Percentiles rank a stretch among this genome's conserved stretches.
Evolutionary conservation across 441 rosid genomes (phyloP).

Genomic region (Adansonia madagascariensis): DNA sequence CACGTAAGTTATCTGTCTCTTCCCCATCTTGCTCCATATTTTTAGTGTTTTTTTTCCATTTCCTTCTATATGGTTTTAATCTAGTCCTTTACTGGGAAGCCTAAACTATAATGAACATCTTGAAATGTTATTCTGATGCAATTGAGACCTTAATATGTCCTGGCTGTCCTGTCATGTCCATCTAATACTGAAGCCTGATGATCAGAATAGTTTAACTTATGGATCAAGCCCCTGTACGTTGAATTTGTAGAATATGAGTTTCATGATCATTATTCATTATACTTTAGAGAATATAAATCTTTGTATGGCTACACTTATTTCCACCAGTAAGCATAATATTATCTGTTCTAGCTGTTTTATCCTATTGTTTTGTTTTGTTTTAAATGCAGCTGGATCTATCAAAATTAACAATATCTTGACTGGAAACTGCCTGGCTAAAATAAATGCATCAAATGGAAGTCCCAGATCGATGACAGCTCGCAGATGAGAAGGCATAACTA

Average conservation of each 20-base stretch:
- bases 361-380: constrained; percentile 12
- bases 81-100: not conserved
- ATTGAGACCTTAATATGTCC: not conserved
- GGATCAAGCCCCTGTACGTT: not conserved
- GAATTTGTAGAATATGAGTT: not conserved
- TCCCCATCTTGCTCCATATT: not conserved
- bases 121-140: not conserved
- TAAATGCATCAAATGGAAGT: constrained; percentile 59
- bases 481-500: constrained; percentile 80
- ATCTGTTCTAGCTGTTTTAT: not conserved
- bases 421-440: constrained; percentile 59
- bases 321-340: not conserved
- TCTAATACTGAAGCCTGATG: not conserved
- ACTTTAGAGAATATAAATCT: too few species aligned
- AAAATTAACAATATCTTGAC: constrained; percentile 84
- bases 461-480: constrained; percentile 52
- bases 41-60: not conserved
- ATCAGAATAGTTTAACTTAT: not conserved
- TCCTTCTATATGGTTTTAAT: not conserved
- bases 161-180: not conserved
- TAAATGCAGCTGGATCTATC: constrained; percentile 81
- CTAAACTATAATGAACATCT: too few species aligned
- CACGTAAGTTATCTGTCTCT: constrained; percentile 49
- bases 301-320: not conserved
- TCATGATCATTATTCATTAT: too few species aligned